phyloP scores from a whole-genome alignment of 139 green algal species.

The Penium margaritaceum region DNA sequence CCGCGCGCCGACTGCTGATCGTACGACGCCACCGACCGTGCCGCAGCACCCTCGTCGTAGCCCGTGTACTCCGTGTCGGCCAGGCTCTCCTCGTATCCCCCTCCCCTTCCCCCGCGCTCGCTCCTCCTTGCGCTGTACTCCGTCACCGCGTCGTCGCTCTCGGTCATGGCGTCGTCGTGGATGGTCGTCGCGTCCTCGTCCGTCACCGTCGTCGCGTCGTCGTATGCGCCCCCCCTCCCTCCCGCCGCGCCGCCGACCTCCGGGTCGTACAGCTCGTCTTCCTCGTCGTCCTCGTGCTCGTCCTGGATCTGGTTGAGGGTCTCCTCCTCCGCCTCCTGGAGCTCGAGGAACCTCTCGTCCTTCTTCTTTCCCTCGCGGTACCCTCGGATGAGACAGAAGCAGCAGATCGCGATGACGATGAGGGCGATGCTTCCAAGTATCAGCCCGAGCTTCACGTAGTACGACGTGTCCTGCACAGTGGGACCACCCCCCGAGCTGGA shows the following conservation, averaged over 20 bases:
- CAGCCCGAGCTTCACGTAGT: not conserved
- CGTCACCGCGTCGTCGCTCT: not conserved
- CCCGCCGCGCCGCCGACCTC: not conserved
- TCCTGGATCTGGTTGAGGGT: no score
- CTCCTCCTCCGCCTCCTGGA: not conserved
- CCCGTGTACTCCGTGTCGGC: not conserved
- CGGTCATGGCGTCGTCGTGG: not conserved
- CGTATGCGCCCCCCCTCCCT: not conserved
- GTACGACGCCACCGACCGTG: no score
- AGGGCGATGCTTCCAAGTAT: not conserved
- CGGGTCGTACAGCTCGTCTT: conserved; percentile 4
- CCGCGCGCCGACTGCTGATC: no score
- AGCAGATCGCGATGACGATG: conserved; percentile 1
- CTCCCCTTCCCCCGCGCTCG: not conserved
- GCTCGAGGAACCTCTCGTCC: not conserved
- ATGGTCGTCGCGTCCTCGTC: not conserved
- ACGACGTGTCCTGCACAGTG: not conserved
- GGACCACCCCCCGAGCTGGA: no score
- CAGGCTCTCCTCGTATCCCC: not conserved
- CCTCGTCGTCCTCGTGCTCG: not conserved
- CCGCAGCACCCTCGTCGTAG: no score
- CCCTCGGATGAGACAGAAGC: conserved; percentile 6
- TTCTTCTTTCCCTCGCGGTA: conserved; percentile 7
- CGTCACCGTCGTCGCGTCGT: no score
- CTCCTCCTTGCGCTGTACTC: not conserved